Base-by-base conservation (phyloP, 768 basidiomycete genomes). In the Tylopilus sp. region DNA sequence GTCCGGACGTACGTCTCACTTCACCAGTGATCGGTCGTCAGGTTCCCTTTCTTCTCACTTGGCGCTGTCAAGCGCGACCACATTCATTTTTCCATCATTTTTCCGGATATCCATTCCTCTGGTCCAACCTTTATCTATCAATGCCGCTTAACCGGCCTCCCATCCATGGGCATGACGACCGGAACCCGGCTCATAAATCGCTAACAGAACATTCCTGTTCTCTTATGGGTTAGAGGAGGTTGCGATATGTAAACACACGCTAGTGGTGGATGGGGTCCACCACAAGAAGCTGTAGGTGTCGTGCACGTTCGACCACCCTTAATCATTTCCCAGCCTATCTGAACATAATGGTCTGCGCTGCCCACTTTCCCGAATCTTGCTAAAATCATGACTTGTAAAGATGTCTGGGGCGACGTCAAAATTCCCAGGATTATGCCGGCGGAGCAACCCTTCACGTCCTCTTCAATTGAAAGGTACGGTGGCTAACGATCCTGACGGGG, bases 381-480 rank as follows among this genome's bases (percentile, higher is more conserved):
- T 37, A 28, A 14, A 34, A 31, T 37, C 31, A n/a, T 17, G 3
- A 22, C 28, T 52, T 52, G 44, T 10, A 30, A 12, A 22, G 28
- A 37, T 38, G 43, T 38, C 24, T 3, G 11, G 31, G 17, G 34
- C n/a, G 16, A 22, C 1, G 6, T 10, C 21, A 14, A 9, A 8
- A 29, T 43, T 50, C 31, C 36, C 49, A 33, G 33, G 48, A 21
- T 14, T n/a, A 42, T n/a, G 21, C 21, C n/a, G 4, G 25, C 4
- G 28, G 29, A 10, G 34, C n/a, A n/a, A n/a, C n/a, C n/a, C n/a
- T n/a, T 33, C 12, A n/a, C 16, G n/a, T 19, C 11, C 25, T n/a
- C 45, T 24, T 16, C 6, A 37, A 37, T 10, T 37, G 30, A 43
- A 40, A 55, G 43, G 58, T 59, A 38, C 48, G 58, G 28, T 42